A percentile compares a stretch with the other conserved stretches of the same genome.
Evolutionary conservation across 2,329 filamentous ascomycete species (phyloP).

Genomic region (Diaporthe humulicola): DNA sequence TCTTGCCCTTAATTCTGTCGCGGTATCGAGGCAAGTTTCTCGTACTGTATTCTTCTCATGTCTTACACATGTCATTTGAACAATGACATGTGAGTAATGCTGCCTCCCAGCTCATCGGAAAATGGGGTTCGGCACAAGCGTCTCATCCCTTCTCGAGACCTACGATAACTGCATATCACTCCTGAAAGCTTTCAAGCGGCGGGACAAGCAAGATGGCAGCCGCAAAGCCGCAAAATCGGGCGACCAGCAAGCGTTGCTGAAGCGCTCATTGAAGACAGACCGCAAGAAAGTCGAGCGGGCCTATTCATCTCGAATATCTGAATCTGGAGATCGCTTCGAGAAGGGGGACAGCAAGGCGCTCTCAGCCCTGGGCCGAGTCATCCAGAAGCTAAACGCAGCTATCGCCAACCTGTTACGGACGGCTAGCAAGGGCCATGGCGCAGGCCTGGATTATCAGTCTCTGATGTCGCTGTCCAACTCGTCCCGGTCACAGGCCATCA

Average conservation of each 20-base stretch:
- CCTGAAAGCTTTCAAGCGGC: slow-evolving; percentile 52
- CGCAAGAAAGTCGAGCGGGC: slow-evolving; percentile 56
- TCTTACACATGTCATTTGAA: neutral
- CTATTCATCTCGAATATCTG: slow-evolving; percentile 57
- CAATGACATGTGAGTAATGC: slow-evolving; percentile 14
- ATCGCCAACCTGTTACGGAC: slow-evolving; percentile 56
- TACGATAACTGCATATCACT: slow-evolving; percentile 61
- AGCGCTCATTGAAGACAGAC: slow-evolving; percentile 54
- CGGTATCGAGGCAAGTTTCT: neutral
- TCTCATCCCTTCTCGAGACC: slow-evolving; percentile 60
- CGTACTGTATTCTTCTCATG: neutral
- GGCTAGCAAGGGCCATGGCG: slow-evolving; percentile 49
- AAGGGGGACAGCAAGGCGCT: slow-evolving; percentile 62
- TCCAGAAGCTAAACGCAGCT: slow-evolving; percentile 58
- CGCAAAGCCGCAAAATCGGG: slow-evolving; percentile 40
- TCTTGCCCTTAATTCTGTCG: neutral
- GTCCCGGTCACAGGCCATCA: slow-evolving; percentile 62
- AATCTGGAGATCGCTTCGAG: slow-evolving; percentile 57
- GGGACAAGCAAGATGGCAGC: slow-evolving; percentile 35
- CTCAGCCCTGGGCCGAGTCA: slow-evolving; percentile 55
- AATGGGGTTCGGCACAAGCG: slow-evolving; percentile 58
- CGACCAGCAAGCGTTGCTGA: slow-evolving; percentile 48
- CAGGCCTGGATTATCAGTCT: slow-evolving; percentile 59
- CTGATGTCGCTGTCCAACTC: slow-evolving; percentile 61
- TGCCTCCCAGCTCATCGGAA: slow-evolving; percentile 24